phyloP scores from a whole-genome alignment of 2,329 filamentous ascomycete genomes.

The Cordyceps militaris region DNA sequence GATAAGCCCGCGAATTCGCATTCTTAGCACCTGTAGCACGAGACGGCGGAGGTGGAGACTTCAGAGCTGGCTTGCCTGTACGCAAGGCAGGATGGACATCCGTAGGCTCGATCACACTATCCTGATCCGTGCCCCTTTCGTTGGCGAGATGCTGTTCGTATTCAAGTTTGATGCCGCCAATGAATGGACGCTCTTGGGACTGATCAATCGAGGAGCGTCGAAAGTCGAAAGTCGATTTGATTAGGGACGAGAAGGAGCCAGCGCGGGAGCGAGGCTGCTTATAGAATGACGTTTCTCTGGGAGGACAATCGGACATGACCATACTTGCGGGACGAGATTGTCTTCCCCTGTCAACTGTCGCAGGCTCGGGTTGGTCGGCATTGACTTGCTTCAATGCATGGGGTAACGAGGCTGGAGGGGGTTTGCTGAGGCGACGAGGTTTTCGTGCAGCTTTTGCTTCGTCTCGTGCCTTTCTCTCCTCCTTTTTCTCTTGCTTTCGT shows the following conservation, averaged over 20 bases:
- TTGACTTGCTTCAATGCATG: slow-evolving; percentile 14
- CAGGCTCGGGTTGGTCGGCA: slow-evolving; percentile 15
- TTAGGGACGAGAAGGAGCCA: slow-evolving; percentile 30
- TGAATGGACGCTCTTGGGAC: slow-evolving; percentile 28
- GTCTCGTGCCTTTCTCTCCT: slow-evolving; percentile 34
- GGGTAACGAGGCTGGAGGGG: slow-evolving; percentile 21
- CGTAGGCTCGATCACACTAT: slow-evolving; percentile 20
- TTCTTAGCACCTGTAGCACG: slow-evolving; percentile 19
- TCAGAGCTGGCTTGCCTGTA: slow-evolving; percentile 22
- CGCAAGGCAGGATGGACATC: slow-evolving; percentile 30
- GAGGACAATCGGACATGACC: slow-evolving; percentile 10
- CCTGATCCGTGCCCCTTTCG: slow-evolving; percentile 22
- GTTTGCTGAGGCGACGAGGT: slow-evolving; percentile 26
- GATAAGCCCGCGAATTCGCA: slow-evolving; percentile 25
- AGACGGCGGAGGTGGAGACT: slow-evolving; percentile 18
- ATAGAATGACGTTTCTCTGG: slow-evolving; percentile 14
- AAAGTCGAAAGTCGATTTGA: slow-evolving; percentile 29
- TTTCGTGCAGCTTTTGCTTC: slow-evolving; percentile 30
- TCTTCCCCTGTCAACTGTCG: slow-evolving; percentile 14
- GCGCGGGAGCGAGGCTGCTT: slow-evolving; percentile 26
- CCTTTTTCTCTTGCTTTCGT: slow-evolving; percentile 47
- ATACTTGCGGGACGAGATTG: slow-evolving; percentile 16
- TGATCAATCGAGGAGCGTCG: slow-evolving; percentile 28
- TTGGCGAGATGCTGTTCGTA: slow-evolving; percentile 29
- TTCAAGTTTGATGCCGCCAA: slow-evolving; percentile 36